A percentile compares a stretch with the other conserved stretches of the same genome.
Evolutionary conservation across 2,329 filamentous ascomycete genomes (phyloP).

Genomic region (Penicillium sp.): DNA sequence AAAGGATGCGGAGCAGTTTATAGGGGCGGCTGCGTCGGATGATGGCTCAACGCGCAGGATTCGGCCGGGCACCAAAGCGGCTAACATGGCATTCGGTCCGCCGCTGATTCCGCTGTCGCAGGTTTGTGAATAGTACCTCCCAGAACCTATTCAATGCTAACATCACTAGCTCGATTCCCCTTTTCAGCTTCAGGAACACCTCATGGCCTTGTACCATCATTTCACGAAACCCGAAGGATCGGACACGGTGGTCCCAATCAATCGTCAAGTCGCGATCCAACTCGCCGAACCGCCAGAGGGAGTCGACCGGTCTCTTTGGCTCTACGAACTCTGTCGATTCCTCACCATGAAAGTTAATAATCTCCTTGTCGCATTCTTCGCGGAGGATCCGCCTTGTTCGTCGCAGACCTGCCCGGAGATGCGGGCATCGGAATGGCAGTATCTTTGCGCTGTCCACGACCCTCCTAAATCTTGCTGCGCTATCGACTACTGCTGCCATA

Average conservation of each 20-base stretch:
- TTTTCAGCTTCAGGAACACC: constrained; percentile 95
- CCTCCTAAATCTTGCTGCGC: constrained; percentile 96
- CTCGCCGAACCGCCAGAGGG: constrained; percentile 80
- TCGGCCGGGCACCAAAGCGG: constrained; percentile 87
- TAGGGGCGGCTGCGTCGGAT: constrained; percentile 66
- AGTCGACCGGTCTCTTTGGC: constrained; percentile 87
- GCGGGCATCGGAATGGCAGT: constrained; percentile 99
- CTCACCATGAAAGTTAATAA: constrained; percentile 93
- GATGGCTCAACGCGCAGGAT: constrained; percentile 81
- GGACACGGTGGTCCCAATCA: constrained; percentile 71
- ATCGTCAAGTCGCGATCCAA: constrained; percentile 71
- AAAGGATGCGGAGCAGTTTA: constrained; percentile 58
- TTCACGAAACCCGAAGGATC: constrained; percentile 67
- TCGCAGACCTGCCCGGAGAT: constrained; percentile 92
- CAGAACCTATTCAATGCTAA: constrained; percentile 5
- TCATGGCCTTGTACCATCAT: constrained; percentile 86
- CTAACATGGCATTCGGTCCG: constrained; percentile 89
- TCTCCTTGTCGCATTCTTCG: constrained; percentile 89
- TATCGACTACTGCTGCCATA: constrained; percentile 99
- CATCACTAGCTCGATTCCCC: constrained; percentile 81
- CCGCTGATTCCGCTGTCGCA: constrained; percentile 84
- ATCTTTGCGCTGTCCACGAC: constrained; percentile 96
- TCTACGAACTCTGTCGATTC: constrained; percentile 97
- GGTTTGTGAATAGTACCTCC: constrained; percentile 54
- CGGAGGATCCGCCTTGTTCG: constrained; percentile 87